Conservation (phyloP, 208 protist species). For the Crithidia thermophila region DNA sequence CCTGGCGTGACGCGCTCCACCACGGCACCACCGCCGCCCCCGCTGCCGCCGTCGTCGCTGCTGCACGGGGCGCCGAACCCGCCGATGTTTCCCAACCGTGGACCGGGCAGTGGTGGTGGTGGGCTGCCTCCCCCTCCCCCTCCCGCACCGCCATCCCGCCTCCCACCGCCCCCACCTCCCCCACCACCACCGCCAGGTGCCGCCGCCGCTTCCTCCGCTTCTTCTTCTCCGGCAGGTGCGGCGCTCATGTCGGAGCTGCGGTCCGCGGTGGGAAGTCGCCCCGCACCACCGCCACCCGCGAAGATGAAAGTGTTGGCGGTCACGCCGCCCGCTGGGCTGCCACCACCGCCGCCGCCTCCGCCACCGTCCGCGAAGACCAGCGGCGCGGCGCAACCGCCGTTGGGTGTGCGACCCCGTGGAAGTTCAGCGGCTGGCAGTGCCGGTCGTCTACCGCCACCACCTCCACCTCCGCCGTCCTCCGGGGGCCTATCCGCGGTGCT, state of each 20-base stretch:
- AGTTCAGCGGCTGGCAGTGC: too few relatives aligned
- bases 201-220: not conserved
- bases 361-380: not conserved
- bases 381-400: not conserved
- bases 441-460: not conserved
- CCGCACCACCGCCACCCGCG: slow-evolving; percentile 25
- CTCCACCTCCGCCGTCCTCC: slow-evolving; percentile 5
- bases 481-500: slow-evolving; percentile 14
- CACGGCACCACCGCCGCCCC: slow-evolving; percentile 36
- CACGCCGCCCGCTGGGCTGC: not conserved
- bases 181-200: slow-evolving; percentile 7
- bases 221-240: not conserved
- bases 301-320: slow-evolving; percentile 6
- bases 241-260: not conserved
- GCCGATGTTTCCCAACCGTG: slow-evolving; percentile 8
- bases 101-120: not conserved
- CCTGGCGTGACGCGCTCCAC: slow-evolving; percentile 36
- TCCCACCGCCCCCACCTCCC: slow-evolving; percentile 37
- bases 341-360: slow-evolving; percentile 26
- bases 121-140: slow-evolving; percentile 4
- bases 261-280: slow-evolving; percentile 5
- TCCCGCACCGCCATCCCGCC: slow-evolving; percentile 1
- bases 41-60: slow-evolving; percentile 15
- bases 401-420: slow-evolving; percentile 4
- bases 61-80: slow-evolving; percentile 15